A percentile compares a stretch with the other conserved stretches of the same genome.
Evolutionary conservation across 257 asterid genomes (phyloP).

Genomic region (Solanum stenotomum): DNA sequence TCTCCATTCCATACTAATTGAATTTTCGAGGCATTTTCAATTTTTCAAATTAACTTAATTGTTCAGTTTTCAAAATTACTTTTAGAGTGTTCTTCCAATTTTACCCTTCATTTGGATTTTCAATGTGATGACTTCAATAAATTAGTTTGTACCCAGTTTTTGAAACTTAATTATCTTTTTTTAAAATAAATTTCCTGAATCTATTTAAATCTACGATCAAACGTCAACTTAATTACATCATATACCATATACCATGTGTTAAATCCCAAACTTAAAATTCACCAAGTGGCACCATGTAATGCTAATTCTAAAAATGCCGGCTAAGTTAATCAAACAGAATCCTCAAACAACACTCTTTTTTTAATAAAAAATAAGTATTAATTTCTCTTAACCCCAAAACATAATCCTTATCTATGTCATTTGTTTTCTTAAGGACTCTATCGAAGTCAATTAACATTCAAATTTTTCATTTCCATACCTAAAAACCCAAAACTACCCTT

Average conservation of each 20-base stretch:
- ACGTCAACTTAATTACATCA: neutral
- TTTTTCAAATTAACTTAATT: too few species aligned
- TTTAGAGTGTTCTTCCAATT: too few species aligned
- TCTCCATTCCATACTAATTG: too few species aligned
- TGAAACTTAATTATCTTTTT: too few species aligned
- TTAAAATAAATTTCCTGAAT: too few species aligned
- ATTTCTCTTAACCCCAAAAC: neutral
- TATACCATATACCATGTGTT: neutral
- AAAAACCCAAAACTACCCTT: conserved; percentile 1
- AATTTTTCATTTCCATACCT: neutral
- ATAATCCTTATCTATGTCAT: neutral
- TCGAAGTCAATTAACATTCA: conserved; percentile 8
- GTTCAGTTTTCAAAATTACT: too few species aligned
- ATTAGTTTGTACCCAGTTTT: too few species aligned
- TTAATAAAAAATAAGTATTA: neutral
- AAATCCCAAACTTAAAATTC: neutral
- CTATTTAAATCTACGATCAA: neutral
- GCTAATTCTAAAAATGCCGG: conserved; percentile 7
- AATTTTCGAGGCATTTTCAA: too few species aligned
- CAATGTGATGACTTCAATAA: too few species aligned
- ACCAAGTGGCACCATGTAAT: neutral
- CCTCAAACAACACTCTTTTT: conserved; percentile 32
- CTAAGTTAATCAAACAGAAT: conserved; percentile 24
- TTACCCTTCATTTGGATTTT: too few species aligned
- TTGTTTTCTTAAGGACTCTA: conserved; percentile 9